phyloP scores from a whole-genome alignment of 164 flowering plant species.

The Protea cynaroides region DNA sequence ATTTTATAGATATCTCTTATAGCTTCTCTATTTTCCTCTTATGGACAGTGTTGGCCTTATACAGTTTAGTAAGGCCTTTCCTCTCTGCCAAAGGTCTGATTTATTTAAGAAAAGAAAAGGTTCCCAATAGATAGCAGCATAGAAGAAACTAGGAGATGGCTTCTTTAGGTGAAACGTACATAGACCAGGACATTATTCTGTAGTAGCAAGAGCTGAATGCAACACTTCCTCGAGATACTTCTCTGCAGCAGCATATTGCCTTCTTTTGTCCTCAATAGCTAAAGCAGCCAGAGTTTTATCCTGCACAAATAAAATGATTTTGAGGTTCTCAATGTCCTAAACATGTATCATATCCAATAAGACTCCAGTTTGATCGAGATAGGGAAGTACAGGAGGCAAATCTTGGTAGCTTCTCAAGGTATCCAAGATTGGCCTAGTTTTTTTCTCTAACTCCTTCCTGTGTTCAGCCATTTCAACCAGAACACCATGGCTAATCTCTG shows the following conservation, averaged over 20 bases:
- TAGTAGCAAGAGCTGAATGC: slow-evolving; percentile 63
- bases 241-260: slow-evolving; percentile 89
- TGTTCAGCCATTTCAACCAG: slow-evolving; percentile 91
- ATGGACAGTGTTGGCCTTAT: too few relatives aligned
- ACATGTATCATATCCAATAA: not conserved
- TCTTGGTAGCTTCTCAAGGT: slow-evolving; percentile 97
- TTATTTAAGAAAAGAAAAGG: too few relatives aligned
- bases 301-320: slow-evolving; percentile 26
- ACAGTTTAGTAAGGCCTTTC: too few relatives aligned
- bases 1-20: too few relatives aligned
- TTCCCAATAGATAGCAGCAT: too few relatives aligned
- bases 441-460: slow-evolving; percentile 82
- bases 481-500: slow-evolving; percentile 86
- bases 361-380: not conserved
- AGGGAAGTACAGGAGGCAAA: slow-evolving; percentile 74
- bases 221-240: slow-evolving; percentile 85
- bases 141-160: not conserved
- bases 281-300: slow-evolving; percentile 92
- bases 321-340: not conserved
- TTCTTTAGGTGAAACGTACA: not conserved
- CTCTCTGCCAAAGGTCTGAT: too few relatives aligned
- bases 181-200: slow-evolving; percentile 12
- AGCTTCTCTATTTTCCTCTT: too few relatives aligned
- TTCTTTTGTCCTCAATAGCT: slow-evolving; percentile 89
- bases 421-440: slow-evolving; percentile 83